phyloP scores from a whole-genome alignment of 2,329 filamentous ascomycete genomes.

The Cladorrhinum sp. region DNA sequence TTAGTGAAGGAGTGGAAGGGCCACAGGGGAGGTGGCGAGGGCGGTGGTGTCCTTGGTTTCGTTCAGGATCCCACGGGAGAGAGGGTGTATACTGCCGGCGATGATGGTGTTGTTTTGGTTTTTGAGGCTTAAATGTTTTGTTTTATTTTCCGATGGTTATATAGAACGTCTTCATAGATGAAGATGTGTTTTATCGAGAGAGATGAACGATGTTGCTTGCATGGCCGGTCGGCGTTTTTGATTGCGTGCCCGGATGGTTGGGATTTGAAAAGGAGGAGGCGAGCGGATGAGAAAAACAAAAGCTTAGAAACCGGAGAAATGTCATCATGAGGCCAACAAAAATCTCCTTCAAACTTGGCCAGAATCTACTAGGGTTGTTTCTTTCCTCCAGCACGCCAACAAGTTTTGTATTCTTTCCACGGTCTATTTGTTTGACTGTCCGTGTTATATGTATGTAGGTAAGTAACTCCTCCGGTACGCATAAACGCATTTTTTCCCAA shows the following conservation, averaged over 20 bases:
- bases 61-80: slow-evolving; percentile 75
- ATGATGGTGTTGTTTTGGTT: slow-evolving; percentile 71
- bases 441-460: no score
- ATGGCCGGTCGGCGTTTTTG: neutral
- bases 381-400: no score
- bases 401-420: no score
- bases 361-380: no score
- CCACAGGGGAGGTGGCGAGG: slow-evolving; percentile 78
- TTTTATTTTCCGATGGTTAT: neutral
- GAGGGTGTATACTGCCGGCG: slow-evolving; percentile 82
- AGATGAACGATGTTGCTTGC: neutral
- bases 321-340: neutral
- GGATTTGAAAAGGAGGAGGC: neutral
- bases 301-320: neutral
- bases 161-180: neutral
- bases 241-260: neutral
- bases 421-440: no score
- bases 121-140: slow-evolving; percentile 59
- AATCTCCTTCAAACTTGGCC: no score
- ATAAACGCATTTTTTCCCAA: no score
- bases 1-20: slow-evolving; percentile 86
- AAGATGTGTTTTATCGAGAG: neutral
- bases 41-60: slow-evolving; percentile 86
- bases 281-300: neutral
- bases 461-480: no score